Evolutionary conservation across 2,329 filamentous ascomycete genomes (phyloP).

Genomic region (Fusarium setosum): DNA sequence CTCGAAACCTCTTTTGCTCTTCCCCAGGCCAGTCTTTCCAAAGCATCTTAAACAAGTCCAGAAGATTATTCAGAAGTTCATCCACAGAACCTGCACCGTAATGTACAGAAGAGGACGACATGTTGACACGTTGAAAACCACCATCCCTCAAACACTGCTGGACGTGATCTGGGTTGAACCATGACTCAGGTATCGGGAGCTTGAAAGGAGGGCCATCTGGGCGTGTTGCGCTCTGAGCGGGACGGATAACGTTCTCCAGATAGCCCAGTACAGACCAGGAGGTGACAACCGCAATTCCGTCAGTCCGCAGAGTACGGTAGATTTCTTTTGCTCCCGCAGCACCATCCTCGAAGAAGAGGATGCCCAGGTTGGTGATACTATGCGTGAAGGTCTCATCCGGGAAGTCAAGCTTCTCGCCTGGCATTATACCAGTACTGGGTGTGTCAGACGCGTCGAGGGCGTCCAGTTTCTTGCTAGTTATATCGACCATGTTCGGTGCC

Average conservation of each 20-base stretch:
- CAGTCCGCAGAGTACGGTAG: background rate
- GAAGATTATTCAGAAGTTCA: background rate
- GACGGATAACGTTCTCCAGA: background rate
- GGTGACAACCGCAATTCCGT: background rate
- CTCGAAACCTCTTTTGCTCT: background rate
- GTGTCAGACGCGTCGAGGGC: background rate
- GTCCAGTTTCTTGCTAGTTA: background rate
- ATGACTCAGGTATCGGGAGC: background rate
- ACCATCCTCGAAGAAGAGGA: background rate
- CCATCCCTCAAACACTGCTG: background rate
- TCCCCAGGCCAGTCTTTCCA: background rate
- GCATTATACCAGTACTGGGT: background rate
- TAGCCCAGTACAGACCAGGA: background rate
- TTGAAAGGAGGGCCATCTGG: background rate
- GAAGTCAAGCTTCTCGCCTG: background rate
- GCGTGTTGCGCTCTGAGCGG: background rate
- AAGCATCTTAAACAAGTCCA: background rate
- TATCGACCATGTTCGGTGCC: background rate
- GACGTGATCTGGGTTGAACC: background rate
- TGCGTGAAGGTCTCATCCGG: background rate
- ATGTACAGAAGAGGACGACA: background rate
- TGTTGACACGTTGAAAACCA: background rate
- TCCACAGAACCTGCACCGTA: background rate
- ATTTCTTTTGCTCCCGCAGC: background rate
- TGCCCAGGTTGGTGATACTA: background rate